A percentile compares a stretch with the other conserved stretches of the same genome.
Conservation (phyloP, 371 early-diverging fungal species). For the Mucor circinelloides region DNA sequence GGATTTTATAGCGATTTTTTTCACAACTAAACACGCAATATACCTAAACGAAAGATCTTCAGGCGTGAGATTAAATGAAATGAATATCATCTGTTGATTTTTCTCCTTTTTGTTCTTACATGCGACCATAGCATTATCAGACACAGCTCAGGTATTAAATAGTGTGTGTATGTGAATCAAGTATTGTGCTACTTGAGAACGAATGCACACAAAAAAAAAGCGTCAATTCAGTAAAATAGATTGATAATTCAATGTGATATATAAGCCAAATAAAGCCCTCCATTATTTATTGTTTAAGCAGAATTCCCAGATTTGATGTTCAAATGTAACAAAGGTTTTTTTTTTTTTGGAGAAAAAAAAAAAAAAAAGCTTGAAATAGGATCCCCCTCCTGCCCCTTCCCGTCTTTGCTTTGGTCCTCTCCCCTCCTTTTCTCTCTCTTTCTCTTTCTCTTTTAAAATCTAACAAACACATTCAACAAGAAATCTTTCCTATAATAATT, state of each 20-base stretch:
- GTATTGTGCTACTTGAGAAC: constrained; percentile 1
- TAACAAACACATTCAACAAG: neutral
- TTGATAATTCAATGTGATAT: neutral
- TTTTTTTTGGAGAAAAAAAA: no score
- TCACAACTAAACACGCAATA: neutral
- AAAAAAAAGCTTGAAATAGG: neutral
- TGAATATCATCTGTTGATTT: neutral
- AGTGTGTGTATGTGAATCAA: constrained; percentile 1
- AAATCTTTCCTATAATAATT: neutral
- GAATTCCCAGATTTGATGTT: constrained; percentile 3
- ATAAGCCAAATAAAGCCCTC: neutral
- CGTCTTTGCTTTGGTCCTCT: neutral
- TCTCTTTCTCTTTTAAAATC: neutral
- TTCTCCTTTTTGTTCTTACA: neutral
- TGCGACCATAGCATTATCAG: neutral
- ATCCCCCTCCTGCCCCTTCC: neutral
- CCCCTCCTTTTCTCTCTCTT: neutral
- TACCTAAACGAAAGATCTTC: neutral
- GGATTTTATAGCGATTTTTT: neutral
- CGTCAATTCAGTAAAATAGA: neutral
- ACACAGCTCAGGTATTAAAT: neutral
- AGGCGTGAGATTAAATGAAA: neutral
- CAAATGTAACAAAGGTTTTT: neutral
- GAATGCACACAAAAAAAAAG: neutral
- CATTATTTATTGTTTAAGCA: neutral